Base-by-base conservation (phyloP, 176 grass and related monocot genomes). In the Triticum dicoccoides region DNA sequence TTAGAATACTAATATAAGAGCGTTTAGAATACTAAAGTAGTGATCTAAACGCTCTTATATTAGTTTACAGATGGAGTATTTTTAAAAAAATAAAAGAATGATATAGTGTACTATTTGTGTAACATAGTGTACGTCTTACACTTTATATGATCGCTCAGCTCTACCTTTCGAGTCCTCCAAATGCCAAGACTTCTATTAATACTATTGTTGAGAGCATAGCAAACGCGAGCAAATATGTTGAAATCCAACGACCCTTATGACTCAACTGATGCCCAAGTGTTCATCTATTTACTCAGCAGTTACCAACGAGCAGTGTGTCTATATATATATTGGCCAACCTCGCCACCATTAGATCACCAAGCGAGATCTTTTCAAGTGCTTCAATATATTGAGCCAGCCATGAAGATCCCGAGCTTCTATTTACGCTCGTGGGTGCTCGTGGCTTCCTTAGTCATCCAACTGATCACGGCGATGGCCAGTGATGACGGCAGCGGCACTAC, bases 181-280 rank as follows among this genome's bases (percentile, higher is more conserved):
- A 77, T 21, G 47, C 15, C 74, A 21, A 21, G 47, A 77, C 47
- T 5, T 33, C 6, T 27, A 32, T 76, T 9, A 77, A 47, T 73
- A 25, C 29, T 76, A 56, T 2, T 52, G 23, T 1, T 18, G 14
- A 9, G 52, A 34, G 15, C 14, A 33, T 25, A 54, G 14, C 27
- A 56, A 27, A 54, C 52, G 74, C 52, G 74, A 77, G 47, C 74
- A 77, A 77, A 77, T 77, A 77, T 20, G 25, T 56, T 76, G 45
- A 76, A 52, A 56, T 2, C 74, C 74, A 77, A 56, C 74, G 23
- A 77, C 45, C 74, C 74, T 56, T 8, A 27, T 30, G 73, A 76
- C 73, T 45, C 15, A 11, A 5, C 27, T 56, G 74, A 11, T 56
- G 8, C 0, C 12, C 8, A 33, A 56, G 45, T 33, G 8, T 77